These are phyloP conservation scores for Barnettozyma populi DNA, from an alignment of 805 yeast genomes.

Conservation along the genomic window DNA sequence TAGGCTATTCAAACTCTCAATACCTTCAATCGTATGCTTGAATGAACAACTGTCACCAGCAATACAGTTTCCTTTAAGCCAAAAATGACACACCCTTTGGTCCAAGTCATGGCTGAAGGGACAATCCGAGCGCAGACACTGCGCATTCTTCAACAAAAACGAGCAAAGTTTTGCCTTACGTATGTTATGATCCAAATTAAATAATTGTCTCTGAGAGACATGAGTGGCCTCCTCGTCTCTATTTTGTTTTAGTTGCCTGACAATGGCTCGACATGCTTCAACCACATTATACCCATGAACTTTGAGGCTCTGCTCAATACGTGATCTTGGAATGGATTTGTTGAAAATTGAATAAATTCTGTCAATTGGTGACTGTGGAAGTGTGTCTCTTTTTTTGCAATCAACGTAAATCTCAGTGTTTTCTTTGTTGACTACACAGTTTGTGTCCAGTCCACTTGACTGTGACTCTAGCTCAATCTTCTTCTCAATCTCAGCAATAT, in stretches of 20 bases:
- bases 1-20: not conserved
- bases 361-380: constrained; percentile 30
- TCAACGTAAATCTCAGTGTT: constrained; percentile 20
- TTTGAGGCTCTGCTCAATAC: constrained; percentile 33
- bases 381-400: not conserved
- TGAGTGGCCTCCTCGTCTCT: not conserved
- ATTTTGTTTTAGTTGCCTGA: constrained; percentile 17
- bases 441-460: constrained; percentile 15
- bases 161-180: constrained; percentile 29
- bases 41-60: constrained; percentile 39
- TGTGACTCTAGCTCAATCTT: constrained; percentile 24
- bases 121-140: constrained; percentile 40
- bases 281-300: constrained; percentile 32
- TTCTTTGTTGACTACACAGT: constrained; percentile 10
- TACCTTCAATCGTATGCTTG: constrained; percentile 27
- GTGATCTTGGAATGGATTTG: constrained; percentile 25
- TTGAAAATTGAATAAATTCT: constrained; percentile 31
- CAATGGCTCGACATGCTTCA: constrained; percentile 19
- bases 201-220: constrained; percentile 3
- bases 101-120: constrained; percentile 40
- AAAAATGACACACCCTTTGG: constrained; percentile 38
- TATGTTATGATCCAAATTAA: not conserved
- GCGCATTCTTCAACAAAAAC: constrained; percentile 36
- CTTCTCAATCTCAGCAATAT: constrained; percentile 24
- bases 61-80: constrained; percentile 40